Percentiles rank a stretch among this genome's conserved stretches.
phyloP scores from a whole-genome alignment of 306 rosid species.

The Lathyrus aphaca region DNA sequence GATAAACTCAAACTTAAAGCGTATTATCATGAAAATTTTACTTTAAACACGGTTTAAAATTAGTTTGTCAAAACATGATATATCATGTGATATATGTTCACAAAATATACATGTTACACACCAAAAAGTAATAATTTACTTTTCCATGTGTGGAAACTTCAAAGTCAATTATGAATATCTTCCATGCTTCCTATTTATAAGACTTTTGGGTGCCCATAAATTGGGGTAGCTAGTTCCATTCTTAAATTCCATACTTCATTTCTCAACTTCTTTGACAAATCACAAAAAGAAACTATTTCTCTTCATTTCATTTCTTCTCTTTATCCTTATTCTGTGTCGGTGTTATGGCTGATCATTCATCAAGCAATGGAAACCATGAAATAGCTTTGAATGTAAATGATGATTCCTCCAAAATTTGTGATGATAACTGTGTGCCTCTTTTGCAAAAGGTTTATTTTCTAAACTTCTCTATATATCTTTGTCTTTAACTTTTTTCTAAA shows the following conservation, averaged over 20 bases:
- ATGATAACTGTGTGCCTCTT: slow-evolving; percentile 46
- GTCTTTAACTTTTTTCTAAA: neutral
- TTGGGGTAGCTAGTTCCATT: slow-evolving; percentile 25
- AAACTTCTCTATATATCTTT: neutral
- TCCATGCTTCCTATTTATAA: neutral
- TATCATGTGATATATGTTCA: neutral
- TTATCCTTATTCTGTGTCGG: slow-evolving; percentile 1
- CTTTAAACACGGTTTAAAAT: too few species aligned
- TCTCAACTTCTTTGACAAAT: slow-evolving; percentile 16
- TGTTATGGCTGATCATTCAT: slow-evolving; percentile 57
- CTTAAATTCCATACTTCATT: slow-evolving; percentile 7
- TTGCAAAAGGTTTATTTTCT: slow-evolving; percentile 60
- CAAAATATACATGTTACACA: neutral
- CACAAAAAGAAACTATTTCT: neutral
- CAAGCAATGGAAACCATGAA: slow-evolving; percentile 48
- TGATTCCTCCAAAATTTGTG: slow-evolving; percentile 30
- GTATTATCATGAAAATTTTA: too few species aligned
- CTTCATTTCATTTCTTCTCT: neutral
- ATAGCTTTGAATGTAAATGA: slow-evolving; percentile 49
- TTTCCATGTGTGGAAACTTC: neutral
- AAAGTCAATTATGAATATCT: slow-evolving; percentile 22
- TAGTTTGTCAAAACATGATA: too few species aligned
- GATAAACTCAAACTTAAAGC: too few species aligned
- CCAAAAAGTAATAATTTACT: neutral
- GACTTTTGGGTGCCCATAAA: slow-evolving; percentile 50